Evolutionary conservation across 306 rosid species (phyloP), one percentile per base, ranked within the genome.

Genomic region (Acacia confusa): DNA sequence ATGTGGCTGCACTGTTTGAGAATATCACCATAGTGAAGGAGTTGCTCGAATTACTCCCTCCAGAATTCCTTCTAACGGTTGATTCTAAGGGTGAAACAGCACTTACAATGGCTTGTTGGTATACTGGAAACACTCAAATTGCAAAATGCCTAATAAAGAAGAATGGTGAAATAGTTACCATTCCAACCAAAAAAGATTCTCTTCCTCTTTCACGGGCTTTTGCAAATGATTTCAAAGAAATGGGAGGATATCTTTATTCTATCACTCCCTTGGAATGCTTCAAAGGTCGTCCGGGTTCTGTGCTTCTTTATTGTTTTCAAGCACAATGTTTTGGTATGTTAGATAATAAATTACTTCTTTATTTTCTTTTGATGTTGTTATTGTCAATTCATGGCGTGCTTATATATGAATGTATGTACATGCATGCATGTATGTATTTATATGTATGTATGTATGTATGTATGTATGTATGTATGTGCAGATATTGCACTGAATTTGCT

Each of bases 131-230:
- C 12, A 32, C 12, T 30, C 13, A 30, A 28, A 11, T 64, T 64
- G 69, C 69, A 64, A 17, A 64, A 32, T 16, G 22, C 22, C n/a
- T 64, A 3, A 22, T 64, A 32, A 3, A 14, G 0, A 64, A 64
- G 38, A 64, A 32, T 16, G 7, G 12, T 2, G 4, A 0, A 4
- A 16, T 30, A 2, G 5, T 30, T 16, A 1, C 12, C 22, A 64
- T 64, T 28, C 70, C 43, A 16, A 32, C 30, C 43, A 0, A 2
- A 17, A 0, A 0, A 0, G 22, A 15, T 14, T 0, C 1, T 13
- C n/a, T 30, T 64, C 69, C 69, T 1, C 22, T 64, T 30, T 6
- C 2, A 14, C 0, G 6, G 12, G 70, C 70, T 32, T 30, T 64
- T 13, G 1, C 0, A 5, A 7, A 0, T 28, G 43, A 22, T 32